Evolutionary conservation across 345 rosid genomes (phyloP), one percentile per base, ranked within the genome.

Genomic region (Salix suchowensis): DNA sequence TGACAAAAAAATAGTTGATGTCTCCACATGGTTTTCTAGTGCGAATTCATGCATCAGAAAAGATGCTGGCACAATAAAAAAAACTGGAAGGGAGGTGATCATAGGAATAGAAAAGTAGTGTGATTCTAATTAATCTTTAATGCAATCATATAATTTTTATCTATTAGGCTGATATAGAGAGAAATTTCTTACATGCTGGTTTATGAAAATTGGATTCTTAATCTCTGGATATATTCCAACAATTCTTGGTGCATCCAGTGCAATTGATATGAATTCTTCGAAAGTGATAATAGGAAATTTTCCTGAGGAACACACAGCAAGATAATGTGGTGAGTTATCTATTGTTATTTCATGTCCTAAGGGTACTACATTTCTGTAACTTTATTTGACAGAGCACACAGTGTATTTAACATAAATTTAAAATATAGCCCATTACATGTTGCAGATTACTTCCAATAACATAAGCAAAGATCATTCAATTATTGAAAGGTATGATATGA

Each of bases 151-250:
- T 9, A 4, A 28, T 65, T 40, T 11, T 40, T 65, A 28, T 23
- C 18, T 18, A 23, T 28, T 8, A 11, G 66, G 34, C 66, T n/a
- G 14, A n/a, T 24, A 23, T 4, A 61, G 14, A 11, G 16, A 74
- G 40, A 71, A 74, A 67, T 55, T 66, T 82, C 93, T 88, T 77
- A 93, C 97, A 75, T 65, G 90, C 86, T 93, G 90, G 75, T 96
- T 96, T 76, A 91, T 91, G 62, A 96, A 83, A 66, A 90, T 92
- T 4, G 99, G 99, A 76, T 91, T 88, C 80, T 96, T 96, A 30
- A 96, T 96, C 89, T 96, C 99, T 3, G 99, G 98, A 84, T 96
- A 96, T 77, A 96, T 96, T 37, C 99, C 99, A 64, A 93, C 97
- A 71, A 91, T 86, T 88, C 98, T 87, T 39, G 88, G 74, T 23